Base-by-base conservation (phyloP, 2,329 filamentous ascomycete species). In the Samsoniella hepiali region DNA sequence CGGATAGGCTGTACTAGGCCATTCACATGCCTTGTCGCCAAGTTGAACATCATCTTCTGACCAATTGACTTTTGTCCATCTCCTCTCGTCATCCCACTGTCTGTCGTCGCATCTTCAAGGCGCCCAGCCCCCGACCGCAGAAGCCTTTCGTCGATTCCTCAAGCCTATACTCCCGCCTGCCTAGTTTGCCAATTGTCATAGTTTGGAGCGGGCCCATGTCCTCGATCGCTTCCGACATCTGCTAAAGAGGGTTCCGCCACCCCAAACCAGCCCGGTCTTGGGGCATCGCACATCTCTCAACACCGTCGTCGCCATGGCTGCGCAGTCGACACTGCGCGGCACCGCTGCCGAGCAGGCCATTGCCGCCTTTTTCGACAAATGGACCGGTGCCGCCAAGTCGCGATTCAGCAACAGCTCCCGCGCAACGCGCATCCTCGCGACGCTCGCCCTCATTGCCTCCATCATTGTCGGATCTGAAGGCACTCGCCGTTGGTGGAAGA, bases 391-490 rank as follows among this genome's bases (percentile, higher is more conserved):
- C 57, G 75, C 88, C 60, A 80, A 80, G 66, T 76, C 79, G 64
- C 82, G 80, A 42, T 73, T 93, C 63, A 82, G 82, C 65, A 81
- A 80, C 64, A 90, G 90, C 4, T 90, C 92, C 3, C 87, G 84
- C 67, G 86, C 86, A 34, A 87, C 89, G 8, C 89, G 88, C 69
- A 82, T 96, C 17, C 79, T 96, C 58, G 90, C 90, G 31, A 91
- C 91, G 0, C 80, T 97, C 59, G 83, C 88, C 10, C 84, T 98
- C 36, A 81, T 89, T 9, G 78, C 93, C 34, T 89, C 91, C 56
- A 93, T 98, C 68, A 85, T 97, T 69, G 84, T 89, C 65, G 82
- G 89, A 53, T 89, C 88, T 63, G 93, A 91, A 78, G 93, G 93
- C 65, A 86, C 87, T n/a, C 87, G 89, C 65, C 86, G 85, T 65